phyloP scores from a whole-genome alignment of 1,284 basidiomycete genomes.

The Anthracocystis walkeri region DNA sequence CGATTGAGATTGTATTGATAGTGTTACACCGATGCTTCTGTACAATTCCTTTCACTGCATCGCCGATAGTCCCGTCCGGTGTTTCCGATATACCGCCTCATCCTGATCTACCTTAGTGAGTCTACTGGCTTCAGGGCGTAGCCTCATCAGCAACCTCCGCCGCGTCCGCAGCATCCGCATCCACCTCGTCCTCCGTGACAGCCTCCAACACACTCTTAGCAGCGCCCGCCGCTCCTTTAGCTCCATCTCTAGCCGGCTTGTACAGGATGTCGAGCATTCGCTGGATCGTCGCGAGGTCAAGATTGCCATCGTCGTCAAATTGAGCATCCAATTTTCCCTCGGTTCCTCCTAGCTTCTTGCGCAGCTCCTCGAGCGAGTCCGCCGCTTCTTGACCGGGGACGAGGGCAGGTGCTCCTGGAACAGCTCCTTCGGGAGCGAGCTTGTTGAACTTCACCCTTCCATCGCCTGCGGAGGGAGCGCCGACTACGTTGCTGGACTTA shows the following conservation, averaged over 20 bases:
- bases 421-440: constrained; percentile 38
- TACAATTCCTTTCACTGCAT: too few species aligned
- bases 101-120: too few species aligned
- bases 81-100: too few species aligned
- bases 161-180: constrained; percentile 39
- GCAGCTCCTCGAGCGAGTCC: constrained; percentile 33
- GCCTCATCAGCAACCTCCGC: constrained; percentile 46
- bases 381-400: constrained; percentile 37
- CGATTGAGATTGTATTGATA: too few species aligned
- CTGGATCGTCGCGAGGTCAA: constrained; percentile 60
- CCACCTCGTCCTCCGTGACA: constrained; percentile 35
- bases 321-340: constrained; percentile 54
- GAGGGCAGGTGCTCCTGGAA: constrained; percentile 34
- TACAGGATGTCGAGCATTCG: constrained; percentile 62
- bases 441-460: constrained; percentile 40
- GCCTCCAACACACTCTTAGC: constrained; percentile 34
- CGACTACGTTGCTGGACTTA: constrained; percentile 9
- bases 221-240: constrained; percentile 22
- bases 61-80: too few species aligned
- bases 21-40: too few species aligned
- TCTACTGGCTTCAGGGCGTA: constrained; percentile 5
- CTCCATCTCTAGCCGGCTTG: constrained; percentile 42
- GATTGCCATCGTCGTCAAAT: constrained; percentile 59
- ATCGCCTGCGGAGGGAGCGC: constrained; percentile 1
- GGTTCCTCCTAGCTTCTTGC: constrained; percentile 30